Evolutionary conservation across 1,284 basidiomycete species (phyloP), one percentile per base, ranked within the genome.

Genomic region (Peniophora sp.): DNA sequence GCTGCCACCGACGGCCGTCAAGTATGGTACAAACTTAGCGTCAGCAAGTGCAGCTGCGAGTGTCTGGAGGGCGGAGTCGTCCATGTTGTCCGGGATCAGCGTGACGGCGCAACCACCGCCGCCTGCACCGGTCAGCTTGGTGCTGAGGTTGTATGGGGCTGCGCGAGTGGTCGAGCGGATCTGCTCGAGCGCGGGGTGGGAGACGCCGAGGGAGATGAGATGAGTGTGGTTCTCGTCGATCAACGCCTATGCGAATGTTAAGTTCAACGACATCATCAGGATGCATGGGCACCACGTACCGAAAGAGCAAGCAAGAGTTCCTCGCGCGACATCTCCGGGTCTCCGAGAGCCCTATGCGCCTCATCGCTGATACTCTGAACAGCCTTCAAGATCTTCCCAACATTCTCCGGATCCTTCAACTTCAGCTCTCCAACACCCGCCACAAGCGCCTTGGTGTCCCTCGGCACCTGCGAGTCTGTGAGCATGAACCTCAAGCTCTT

Each of bases 101-200:
- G 95, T 98, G 24, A 99, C 93, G 2, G 96, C 89, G 62, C 97
- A 99, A 15, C 97, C 97, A 15, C 97, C 97, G 24, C 97, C 97
- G n/a, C 97, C 97, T 2, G 97, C 96, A 39, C 97, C 97, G 2
- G 97, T 99, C 50, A 99, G 70, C 73, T 99, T 99, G n/a, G 96
- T 97, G 57, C 85, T 84, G 46, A 99, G 73, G 5, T 70, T 71
- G 67, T 86, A 89, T 6, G 84, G 83, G 54, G 71, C 62, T 14
- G 72, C 71, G 3, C 73, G 68, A 0, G 93, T 92, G 59, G 78
- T 83, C 27, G 74, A 69, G 50, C 86, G 82, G 59, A 98, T 93
- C 37, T 76, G 71, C 67, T 99, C 97, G 48, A 99, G 72, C 1
- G 86, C 72, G 3, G 90, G 82, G 66, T 99, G 97, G 1, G 92